Evolutionary conservation across 345 rosid species (phyloP).

Genomic region (Microthlaspi erraticum): DNA sequence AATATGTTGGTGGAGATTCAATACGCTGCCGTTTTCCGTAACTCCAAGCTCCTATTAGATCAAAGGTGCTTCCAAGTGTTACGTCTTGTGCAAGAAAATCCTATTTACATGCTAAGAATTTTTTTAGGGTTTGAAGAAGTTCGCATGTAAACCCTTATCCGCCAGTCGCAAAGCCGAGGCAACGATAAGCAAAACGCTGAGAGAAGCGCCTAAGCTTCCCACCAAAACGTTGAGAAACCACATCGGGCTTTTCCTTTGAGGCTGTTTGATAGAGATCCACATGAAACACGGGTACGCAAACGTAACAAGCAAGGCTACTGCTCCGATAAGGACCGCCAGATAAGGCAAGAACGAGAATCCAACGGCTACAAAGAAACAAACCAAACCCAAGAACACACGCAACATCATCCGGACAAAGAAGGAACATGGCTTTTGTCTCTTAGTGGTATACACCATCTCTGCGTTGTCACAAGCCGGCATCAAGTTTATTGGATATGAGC

Average conservation of each 20-base stretch:
- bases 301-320: conserved; percentile 64
- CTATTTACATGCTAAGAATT: conserved; percentile 23
- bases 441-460: conserved; percentile 51
- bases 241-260: conserved; percentile 46
- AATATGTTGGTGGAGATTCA: neutral
- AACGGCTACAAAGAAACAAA: conserved; percentile 58
- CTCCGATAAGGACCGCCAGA: conserved; percentile 66
- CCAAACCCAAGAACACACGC: conserved; percentile 50
- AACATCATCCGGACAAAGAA: conserved; percentile 56
- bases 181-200: conserved; percentile 54
- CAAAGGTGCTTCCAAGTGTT: neutral
- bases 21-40: conserved; percentile 6
- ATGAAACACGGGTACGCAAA: conserved; percentile 70
- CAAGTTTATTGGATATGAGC: conserved; percentile 69
- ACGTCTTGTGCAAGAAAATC: conserved; percentile 5
- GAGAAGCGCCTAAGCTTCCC: conserved; percentile 56
- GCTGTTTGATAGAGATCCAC: conserved; percentile 66
- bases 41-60: conserved; percentile 7
- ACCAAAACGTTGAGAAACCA: conserved; percentile 66
- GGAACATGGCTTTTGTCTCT: conserved; percentile 52
- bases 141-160: conserved; percentile 56
- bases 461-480: conserved; percentile 68
- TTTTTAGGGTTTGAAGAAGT: conserved; percentile 62
- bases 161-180: conserved; percentile 52
- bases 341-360: conserved; percentile 60